Evolutionary conservation across 2,329 filamentous ascomycete species (phyloP).

Genomic region (Beauveria sp.): DNA sequence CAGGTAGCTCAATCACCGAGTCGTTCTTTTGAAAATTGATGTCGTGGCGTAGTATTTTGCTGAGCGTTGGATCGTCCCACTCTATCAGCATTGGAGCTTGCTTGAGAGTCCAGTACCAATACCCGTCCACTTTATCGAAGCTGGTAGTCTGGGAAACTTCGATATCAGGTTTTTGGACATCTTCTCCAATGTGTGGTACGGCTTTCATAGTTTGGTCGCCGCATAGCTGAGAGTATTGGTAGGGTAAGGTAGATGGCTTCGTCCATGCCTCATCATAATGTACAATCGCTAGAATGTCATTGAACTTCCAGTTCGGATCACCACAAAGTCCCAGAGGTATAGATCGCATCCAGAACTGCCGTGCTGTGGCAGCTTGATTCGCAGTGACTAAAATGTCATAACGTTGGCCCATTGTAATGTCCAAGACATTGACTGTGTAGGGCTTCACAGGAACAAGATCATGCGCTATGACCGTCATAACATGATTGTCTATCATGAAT

Average conservation of each 20-base stretch:
- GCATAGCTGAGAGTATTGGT: background rate
- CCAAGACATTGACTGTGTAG: conserved; percentile 32
- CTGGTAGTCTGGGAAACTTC: background rate
- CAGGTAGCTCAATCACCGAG: background rate
- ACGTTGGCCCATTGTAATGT: background rate
- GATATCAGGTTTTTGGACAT: background rate
- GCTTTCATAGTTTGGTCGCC: background rate
- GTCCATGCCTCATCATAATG: background rate
- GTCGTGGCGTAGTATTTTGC: background rate
- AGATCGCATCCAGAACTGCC: background rate
- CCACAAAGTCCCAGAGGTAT: background rate
- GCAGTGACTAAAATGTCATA: background rate
- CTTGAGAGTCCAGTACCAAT: background rate
- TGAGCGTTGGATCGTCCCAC: background rate
- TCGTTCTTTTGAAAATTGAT: background rate
- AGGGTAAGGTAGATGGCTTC: background rate
- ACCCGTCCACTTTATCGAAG: background rate
- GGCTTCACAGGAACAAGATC: conserved; percentile 44
- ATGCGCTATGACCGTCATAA: conserved; percentile 47
- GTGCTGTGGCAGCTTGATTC: background rate
- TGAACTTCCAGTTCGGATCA: background rate
- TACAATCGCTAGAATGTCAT: background rate
- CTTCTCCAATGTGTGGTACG: background rate
- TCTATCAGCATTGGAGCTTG: background rate
- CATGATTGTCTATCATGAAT: conserved; percentile 50